These are phyloP conservation scores for Sanghuangporus baumii DNA, from an alignment of 1,284 basidiomycete genomes.

Conservation along the genomic window DNA sequence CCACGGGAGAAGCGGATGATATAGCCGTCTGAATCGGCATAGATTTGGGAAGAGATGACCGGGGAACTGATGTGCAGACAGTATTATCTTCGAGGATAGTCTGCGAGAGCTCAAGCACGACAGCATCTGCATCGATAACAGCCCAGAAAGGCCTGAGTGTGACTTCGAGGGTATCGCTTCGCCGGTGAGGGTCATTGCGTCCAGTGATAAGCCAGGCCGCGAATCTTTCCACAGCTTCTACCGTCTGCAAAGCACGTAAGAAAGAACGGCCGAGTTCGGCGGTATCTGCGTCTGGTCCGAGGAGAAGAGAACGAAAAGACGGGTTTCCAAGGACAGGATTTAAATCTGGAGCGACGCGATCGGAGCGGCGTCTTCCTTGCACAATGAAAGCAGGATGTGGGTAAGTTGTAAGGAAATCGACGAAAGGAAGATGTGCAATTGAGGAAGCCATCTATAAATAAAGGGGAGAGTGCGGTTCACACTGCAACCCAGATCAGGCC, in stretches of 20 bases:
- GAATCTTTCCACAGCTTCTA: constrained; percentile 10
- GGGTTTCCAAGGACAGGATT: constrained; percentile 20
- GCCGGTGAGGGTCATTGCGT: constrained; percentile 1
- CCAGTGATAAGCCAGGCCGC: constrained; percentile 11
- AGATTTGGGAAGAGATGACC: constrained; percentile 10
- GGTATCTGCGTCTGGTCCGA: constrained; percentile 17
- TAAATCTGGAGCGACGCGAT: constrained; percentile 11
- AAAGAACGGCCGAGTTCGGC: constrained; percentile 8
- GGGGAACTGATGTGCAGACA: constrained; percentile 20
- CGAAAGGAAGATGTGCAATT: constrained; percentile 10
- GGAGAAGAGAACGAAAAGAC: constrained; percentile 18
- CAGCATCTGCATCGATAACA: not conserved
- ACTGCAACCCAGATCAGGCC: not conserved
- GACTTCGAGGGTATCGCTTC: constrained; percentile 13
- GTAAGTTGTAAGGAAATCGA: constrained; percentile 19
- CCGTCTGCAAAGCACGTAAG: constrained; percentile 11
- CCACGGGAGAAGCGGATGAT: not conserved
- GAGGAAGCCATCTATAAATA: not conserved
- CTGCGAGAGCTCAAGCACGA: constrained; percentile 17
- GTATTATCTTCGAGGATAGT: constrained; percentile 18
- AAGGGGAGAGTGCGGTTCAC: not conserved
- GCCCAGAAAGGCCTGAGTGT: constrained; percentile 17
- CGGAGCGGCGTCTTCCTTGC: constrained; percentile 1
- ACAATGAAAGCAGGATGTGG: constrained; percentile 23
- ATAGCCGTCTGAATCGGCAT: not conserved